Conservation (phyloP, 148 eudicot species). For the Persicaria maculosa region DNA sequence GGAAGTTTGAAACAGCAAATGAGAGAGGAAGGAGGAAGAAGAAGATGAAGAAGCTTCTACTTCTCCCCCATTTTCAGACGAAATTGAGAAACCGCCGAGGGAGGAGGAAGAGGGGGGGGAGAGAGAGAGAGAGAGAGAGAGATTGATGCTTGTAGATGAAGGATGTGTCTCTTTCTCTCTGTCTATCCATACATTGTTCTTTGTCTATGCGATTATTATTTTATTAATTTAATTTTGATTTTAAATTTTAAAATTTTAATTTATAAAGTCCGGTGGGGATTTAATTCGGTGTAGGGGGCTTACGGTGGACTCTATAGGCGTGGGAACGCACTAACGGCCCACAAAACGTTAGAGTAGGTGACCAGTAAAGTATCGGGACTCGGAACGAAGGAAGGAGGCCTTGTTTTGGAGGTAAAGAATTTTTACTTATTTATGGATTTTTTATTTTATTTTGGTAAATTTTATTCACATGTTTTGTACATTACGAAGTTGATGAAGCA, state of each 20-base stretch:
- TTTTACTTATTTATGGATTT: neutral
- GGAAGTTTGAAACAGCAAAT: neutral
- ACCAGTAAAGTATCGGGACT: constrained; percentile 46
- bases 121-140: neutral
- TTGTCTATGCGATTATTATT: too few species aligned
- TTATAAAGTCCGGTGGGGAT: neutral
- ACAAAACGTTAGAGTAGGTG: constrained; percentile 33
- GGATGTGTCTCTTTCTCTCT: neutral
- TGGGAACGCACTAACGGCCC: constrained; percentile 17
- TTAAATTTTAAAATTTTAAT: too few species aligned
- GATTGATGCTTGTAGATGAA: constrained; percentile 7
- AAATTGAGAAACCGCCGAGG: constrained; percentile 7
- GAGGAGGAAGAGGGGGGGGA: too few species aligned
- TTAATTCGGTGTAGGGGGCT: neutral
- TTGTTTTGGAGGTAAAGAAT: neutral
- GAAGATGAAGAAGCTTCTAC: constrained; percentile 5
- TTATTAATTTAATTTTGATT: too few species aligned
- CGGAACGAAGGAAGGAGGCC: constrained; percentile 1
- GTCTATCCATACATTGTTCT: too few species aligned
- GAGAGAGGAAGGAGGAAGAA: constrained; percentile 15
- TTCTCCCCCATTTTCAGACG: neutral
- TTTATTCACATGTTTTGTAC: too few species aligned
- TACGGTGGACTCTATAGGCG: constrained; percentile 7
- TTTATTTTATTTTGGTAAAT: too few species aligned
- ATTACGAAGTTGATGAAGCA: too few species aligned